Evolutionary conservation across 2,329 filamentous ascomycete species (phyloP), one percentile per base, ranked within the genome.

Genomic region (Aspergillus fumigatiaffinis): DNA sequence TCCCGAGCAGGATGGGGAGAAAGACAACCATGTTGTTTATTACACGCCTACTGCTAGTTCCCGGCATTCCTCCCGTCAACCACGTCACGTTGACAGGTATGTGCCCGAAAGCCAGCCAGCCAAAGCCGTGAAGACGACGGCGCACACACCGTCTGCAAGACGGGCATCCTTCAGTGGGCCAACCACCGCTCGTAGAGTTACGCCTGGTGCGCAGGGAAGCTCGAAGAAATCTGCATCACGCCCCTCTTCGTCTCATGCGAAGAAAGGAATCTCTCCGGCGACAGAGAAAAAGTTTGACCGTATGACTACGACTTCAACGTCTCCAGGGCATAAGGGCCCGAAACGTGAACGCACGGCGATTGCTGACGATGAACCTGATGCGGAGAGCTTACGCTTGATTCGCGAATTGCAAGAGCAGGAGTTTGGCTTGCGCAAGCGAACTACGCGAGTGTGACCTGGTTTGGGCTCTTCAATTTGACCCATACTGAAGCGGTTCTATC

Each of bases 351-450:
- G 63, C 46, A 44, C 55, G 29, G 63, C 60, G 42, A 62, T 65
- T 38, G 52, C 60, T n/a, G 69, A 74, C 20, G 65, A 67, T 28
- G 71, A 71, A 23, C 66, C 71, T 8, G 77, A 79, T 60, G 70
- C 71, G 7, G 76, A 79, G 55, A 79, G 74, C 52, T 60, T 79
- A 59, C 73, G 71, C 51, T 60, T 79, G 50, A 79, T 79, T 50
- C 72, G 74, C 56, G 74, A 78, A 63, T 61, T 79, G 32, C 76
- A 78, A 57, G 77, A 77, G 61, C 72, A 77, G 55, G 77, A 79
- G 26, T 77, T 78, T 53, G 75, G 77, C 23, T 65, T 79, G 51
- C 70, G 77, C 46, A 72, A 73, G 64, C 69, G 75, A 53, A 50
- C 58, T 10, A 57, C 63, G 26, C 60, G 65, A 44, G 60, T 58